Evolutionary conservation across 495 filamentous ascomycete genomes (phyloP), one percentile per base, ranked within the genome.

Genomic region (Hyaloscypha hepaticicola): DNA sequence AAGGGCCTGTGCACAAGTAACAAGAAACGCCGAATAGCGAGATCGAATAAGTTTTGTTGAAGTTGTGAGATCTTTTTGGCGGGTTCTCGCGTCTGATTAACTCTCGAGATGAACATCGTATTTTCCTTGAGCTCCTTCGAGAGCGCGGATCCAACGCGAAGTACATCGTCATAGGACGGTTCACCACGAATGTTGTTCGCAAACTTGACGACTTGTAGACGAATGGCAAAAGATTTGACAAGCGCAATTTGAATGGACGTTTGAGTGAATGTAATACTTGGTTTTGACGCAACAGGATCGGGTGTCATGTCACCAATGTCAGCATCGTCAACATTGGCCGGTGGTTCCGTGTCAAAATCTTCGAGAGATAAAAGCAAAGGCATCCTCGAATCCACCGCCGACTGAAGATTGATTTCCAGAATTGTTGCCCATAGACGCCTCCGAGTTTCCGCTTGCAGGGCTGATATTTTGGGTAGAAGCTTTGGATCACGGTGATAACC

Each of bases 381-480:
- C 66, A 85, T 84, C 0, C 86, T 87, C 1, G 83, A 78, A 53
- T 85, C 83, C 27, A 89, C 62, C 51, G 85, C 80, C 5, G 87
- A 79, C 61, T 87, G 83, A n/a, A 88, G 68, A 26, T 81, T 77
- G 7, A 88, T 74, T 71, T 89, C 87, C 33, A 89, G 62, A 19
- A 88, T 83, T 1, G 85, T 87, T n/a, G 80, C 82, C 88, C 88
- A 90, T 14, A 91, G 76, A 24, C 88, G 78, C 51, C 88, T 75
- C n/a, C 87, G 81, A 78, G 89, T 83, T 73, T 91, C 88, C 53
- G 83, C 80, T 16, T 78, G 77, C 29, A 88, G 82, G 0, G 65
- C 61, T 1, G 80, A 72, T 66, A 77, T 76, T 26, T 70, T 73
- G 5, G 77, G 73, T 1, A 83, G 69, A 28, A 66, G 65, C 31